Percentiles rank a stretch among this genome's conserved stretches.
These are phyloP conservation scores for Takakia lepidozioides DNA, from an alignment of 225 moss, liverwort and hornwort genomes.

Conservation along the genomic window DNA sequence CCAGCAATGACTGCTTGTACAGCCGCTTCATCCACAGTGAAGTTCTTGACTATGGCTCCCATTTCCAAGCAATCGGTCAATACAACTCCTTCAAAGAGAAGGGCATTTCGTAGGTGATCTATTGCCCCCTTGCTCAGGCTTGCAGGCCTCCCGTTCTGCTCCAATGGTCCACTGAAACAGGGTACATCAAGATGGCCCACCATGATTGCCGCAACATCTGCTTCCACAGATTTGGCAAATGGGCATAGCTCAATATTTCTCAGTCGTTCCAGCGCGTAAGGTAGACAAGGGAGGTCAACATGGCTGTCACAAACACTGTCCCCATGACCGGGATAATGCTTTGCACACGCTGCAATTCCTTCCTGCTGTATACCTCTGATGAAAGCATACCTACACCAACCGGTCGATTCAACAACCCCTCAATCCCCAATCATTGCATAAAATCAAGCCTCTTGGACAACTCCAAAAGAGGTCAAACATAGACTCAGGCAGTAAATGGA, in stretches of 20 bases:
- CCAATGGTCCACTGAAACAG: constrained; percentile 15
- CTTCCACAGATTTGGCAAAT: constrained; percentile 53
- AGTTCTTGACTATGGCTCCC: constrained; percentile 39
- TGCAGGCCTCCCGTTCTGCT: constrained; percentile 26
- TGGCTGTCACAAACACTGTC: constrained; percentile 50
- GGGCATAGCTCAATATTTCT: constrained; percentile 43
- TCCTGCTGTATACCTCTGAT: constrained; percentile 61
- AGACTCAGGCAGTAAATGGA: too few species aligned
- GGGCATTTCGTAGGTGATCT: constrained; percentile 30
- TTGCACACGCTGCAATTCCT: constrained; percentile 71
- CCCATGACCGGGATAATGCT: constrained; percentile 73
- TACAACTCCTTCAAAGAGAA: constrained; percentile 68
- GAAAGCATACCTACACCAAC: constrained; percentile 28
- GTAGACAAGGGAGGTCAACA: constrained; percentile 39
- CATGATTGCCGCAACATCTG: constrained; percentile 71
- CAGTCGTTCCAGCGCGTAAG: constrained; percentile 29
- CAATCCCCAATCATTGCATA: too few species aligned
- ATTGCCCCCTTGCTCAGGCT: constrained; percentile 44
- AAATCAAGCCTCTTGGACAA: too few species aligned
- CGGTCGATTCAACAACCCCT: too few species aligned
- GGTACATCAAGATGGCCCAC: constrained; percentile 55
- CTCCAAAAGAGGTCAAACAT: too few species aligned
- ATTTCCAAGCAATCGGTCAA: constrained; percentile 60
- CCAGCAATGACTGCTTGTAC: constrained; percentile 47
- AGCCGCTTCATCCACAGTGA: constrained; percentile 43